Base-by-base conservation (phyloP, 2,329 filamentous ascomycete genomes). In the Fusarium sp. region DNA sequence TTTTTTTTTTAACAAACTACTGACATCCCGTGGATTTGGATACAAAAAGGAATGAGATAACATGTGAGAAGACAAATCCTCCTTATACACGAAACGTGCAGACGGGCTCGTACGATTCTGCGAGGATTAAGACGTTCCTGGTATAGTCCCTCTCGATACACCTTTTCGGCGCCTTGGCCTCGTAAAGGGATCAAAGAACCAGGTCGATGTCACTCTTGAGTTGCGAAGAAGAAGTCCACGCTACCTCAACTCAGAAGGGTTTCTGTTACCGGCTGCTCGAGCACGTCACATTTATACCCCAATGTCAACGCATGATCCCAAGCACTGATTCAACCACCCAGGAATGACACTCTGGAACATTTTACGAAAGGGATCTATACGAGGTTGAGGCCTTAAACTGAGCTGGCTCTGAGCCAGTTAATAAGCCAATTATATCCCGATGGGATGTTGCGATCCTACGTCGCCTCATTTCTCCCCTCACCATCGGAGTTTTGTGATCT, bases 191-290 rank as follows among this genome's bases (percentile, higher is more conserved):
- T 2, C 2, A 27, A 27, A 9, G 42, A 7, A 16, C 8, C 0
- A 16, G 4, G 7, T 16, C 6, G 8, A 9, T 0, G 5, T 7
- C 20, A 3, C 5, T n/a, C 2, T 1, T 10, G 5, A 6, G 45
- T 1, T 27, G 45, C 9, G 8, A 29, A 31, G 27, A 29, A 29
- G 47, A 4, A 52, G 6, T 13, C 6, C 6, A n/a, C 2, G 4
- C 10, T 11, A 1, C 24, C 18, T 52, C 10, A 18, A 29, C 7
- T 47, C 18, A 2, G 16, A 47, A 52, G 6, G 6, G 18, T 20
- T 18, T 13, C 22, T n/a, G 47, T 52, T 14, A 14, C 18, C 6
- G 2, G 47, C 5, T 52, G 10, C 47, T 4, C 3, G 18, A 31
- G 47, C 24, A 14, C 6, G 18, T 9, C 18, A 2, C 27, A 52